A percentile compares a stretch with the other conserved stretches of the same genome.
These are phyloP conservation scores for Bjerkandera adusta DNA, from an alignment of 1,284 basidiomycete genomes.

Conservation along the genomic window DNA sequence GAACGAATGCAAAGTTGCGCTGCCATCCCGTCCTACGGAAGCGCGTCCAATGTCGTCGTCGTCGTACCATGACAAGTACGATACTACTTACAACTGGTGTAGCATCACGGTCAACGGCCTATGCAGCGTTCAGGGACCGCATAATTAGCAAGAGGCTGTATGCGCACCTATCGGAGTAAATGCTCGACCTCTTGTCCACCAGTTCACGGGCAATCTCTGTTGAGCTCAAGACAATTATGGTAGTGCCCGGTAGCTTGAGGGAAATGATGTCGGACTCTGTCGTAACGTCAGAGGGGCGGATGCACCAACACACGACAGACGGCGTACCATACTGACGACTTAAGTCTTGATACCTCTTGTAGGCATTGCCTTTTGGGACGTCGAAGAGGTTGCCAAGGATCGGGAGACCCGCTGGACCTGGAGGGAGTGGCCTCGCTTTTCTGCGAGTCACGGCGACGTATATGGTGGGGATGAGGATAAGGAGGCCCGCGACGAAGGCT, in stretches of 20 bases:
- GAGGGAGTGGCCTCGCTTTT: too few species aligned
- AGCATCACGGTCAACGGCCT: neutral
- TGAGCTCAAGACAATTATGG: neutral
- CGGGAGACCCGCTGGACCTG: neutral
- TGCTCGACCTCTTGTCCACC: constrained; percentile 6
- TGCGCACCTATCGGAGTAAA: constrained; percentile 9
- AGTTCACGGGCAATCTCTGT: neutral
- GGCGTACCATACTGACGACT: neutral
- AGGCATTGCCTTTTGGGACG: neutral
- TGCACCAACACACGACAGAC: too few species aligned
- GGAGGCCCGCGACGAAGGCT: too few species aligned
- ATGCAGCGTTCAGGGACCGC: neutral
- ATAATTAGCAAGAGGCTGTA: neutral
- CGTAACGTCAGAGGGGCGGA: too few species aligned
- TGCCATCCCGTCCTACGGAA: constrained; percentile 13
- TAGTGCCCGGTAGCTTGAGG: neutral
- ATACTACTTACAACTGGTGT: constrained; percentile 35
- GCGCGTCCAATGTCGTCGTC: constrained; percentile 5
- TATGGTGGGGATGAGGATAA: too few species aligned
- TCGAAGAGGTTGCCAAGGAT: neutral
- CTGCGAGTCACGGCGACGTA: too few species aligned
- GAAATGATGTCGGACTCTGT: constrained; percentile 9
- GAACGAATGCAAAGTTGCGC: constrained; percentile 20
- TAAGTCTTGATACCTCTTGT: neutral
- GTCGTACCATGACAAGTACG: constrained; percentile 29